A percentile compares a stretch with the other conserved stretches of the same genome.
Conservation (phyloP, 1,284 basidiomycete genomes). For the Mycosarcoma maydis region DNA sequence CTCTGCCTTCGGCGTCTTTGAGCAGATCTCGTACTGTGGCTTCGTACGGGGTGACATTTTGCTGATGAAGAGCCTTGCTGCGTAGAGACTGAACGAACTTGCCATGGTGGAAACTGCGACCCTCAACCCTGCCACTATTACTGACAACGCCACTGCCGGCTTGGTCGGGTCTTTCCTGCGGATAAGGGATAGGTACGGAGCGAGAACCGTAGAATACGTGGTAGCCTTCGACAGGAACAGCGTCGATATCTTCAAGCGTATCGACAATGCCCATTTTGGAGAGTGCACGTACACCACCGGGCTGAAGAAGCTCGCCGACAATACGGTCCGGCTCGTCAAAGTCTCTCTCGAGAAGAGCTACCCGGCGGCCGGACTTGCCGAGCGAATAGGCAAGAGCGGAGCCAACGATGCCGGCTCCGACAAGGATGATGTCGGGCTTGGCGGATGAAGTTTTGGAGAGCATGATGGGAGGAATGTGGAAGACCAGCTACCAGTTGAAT, state of each 20-base stretch:
- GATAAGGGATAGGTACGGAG: constrained; percentile 88
- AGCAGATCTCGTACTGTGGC: constrained; percentile 59
- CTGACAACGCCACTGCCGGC: constrained; percentile 39
- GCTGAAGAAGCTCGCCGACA: constrained; percentile 95
- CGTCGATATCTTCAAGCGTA: constrained; percentile 84
- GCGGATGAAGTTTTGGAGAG: not conserved
- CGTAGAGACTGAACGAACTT: constrained; percentile 84
- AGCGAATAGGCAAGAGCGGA: constrained; percentile 60
- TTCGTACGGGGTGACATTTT: constrained; percentile 54
- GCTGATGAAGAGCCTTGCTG: constrained; percentile 72
- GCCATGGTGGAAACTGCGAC: constrained; percentile 94
- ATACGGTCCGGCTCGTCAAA: constrained; percentile 93
- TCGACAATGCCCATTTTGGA: constrained; percentile 78
- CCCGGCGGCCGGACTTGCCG: constrained; percentile 70
- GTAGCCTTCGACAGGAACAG: constrained; percentile 86
- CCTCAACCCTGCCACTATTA: constrained; percentile 68
- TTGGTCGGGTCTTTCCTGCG: constrained; percentile 68
- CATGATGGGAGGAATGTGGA: constrained; percentile 1
- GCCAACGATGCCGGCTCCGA: constrained; percentile 66
- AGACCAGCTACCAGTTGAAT: not conserved
- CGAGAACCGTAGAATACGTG: constrained; percentile 76
- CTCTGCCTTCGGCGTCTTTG: constrained; percentile 38
- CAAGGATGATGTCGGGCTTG: constrained; percentile 54
- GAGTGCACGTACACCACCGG: constrained; percentile 85
- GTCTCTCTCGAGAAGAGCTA: constrained; percentile 72